Conservation (phyloP, 495 filamentous ascomycete species). For the Hypoxylon crocopeplum region DNA sequence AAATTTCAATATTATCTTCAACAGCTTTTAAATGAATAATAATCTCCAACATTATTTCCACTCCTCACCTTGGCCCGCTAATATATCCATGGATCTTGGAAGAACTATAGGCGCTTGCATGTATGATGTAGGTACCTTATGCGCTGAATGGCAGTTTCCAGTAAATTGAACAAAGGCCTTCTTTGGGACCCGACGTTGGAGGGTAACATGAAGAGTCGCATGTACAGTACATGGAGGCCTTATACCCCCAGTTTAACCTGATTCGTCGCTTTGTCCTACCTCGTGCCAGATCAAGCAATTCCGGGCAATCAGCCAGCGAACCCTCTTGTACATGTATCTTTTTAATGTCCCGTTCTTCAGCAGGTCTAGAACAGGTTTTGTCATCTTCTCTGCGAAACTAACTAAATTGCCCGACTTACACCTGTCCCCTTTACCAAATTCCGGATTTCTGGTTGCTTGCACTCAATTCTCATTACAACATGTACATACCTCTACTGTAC, state of each 20-base stretch:
- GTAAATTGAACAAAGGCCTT: neutral
- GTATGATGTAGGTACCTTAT: too few species aligned
- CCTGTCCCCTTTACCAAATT: conserved; percentile 17
- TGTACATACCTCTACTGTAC: neutral
- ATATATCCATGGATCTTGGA: too few species aligned
- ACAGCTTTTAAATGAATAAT: too few species aligned
- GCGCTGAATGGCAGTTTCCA: neutral
- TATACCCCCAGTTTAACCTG: conserved; percentile 15
- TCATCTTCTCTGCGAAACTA: conserved; percentile 20
- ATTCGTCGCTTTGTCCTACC: conserved; percentile 40
- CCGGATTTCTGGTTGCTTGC: conserved; percentile 18
- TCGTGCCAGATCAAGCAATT: conserved; percentile 38
- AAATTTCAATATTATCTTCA: too few species aligned
- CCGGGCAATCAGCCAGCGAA: neutral
- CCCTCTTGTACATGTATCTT: neutral
- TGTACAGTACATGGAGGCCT: neutral
- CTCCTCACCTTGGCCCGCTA: too few species aligned
- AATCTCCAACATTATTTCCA: too few species aligned
- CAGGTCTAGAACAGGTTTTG: conserved; percentile 33
- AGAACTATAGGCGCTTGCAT: too few species aligned
- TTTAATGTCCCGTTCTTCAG: conserved; percentile 3
- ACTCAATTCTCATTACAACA: neutral
- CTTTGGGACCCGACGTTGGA: neutral
- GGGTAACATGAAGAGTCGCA: neutral
- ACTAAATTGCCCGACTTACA: conserved; percentile 21